Evolutionary conservation across 768 basidiomycete species (phyloP).

Genomic region (Infundibulicybe gibba): DNA sequence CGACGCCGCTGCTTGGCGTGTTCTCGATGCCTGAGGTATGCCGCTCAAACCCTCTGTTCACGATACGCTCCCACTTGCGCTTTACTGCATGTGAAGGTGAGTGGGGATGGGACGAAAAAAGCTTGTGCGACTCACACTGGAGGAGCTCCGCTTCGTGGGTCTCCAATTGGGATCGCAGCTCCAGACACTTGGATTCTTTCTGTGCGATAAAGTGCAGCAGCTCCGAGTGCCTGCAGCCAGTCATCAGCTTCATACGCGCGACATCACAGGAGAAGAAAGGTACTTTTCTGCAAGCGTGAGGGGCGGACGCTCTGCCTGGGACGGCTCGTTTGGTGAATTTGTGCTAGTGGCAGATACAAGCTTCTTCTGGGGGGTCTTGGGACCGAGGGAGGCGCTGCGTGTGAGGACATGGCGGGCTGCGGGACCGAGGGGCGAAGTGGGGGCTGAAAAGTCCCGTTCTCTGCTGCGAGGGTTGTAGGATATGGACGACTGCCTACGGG

Average conservation of each 20-base stretch:
- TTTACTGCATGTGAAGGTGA: slow-evolving; percentile 45
- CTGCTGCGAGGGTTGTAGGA: slow-evolving; percentile 39
- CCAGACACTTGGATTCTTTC: slow-evolving; percentile 81
- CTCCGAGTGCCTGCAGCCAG: slow-evolving; percentile 63
- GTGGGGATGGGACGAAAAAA: slow-evolving; percentile 2
- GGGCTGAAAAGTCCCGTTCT: slow-evolving; percentile 11
- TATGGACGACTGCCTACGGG: slow-evolving; percentile 51
- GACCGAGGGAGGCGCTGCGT: slow-evolving; percentile 17
- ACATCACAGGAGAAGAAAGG: slow-evolving; percentile 18
- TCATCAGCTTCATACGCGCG: neutral
- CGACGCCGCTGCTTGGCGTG: slow-evolving; percentile 24
- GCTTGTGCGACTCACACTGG: slow-evolving; percentile 38
- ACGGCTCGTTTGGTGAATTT: slow-evolving; percentile 18
- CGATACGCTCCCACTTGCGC: slow-evolving; percentile 80
- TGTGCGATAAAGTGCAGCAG: slow-evolving; percentile 82
- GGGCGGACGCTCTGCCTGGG: slow-evolving; percentile 31
- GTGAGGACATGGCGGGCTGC: slow-evolving; percentile 10
- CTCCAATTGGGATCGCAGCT: slow-evolving; percentile 71
- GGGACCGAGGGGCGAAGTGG: slow-evolving; percentile 3
- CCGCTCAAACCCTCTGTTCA: slow-evolving; percentile 55
- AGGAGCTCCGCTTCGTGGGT: slow-evolving; percentile 70
- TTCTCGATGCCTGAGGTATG: slow-evolving; percentile 11
- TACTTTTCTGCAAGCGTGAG: slow-evolving; percentile 72
- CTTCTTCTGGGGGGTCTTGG: slow-evolving; percentile 5
- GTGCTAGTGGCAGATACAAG: slow-evolving; percentile 20